Evolutionary conservation across 495 filamentous ascomycete species (phyloP), one percentile per base, ranked within the genome.

Genomic region (Copromyces sp.): DNA sequence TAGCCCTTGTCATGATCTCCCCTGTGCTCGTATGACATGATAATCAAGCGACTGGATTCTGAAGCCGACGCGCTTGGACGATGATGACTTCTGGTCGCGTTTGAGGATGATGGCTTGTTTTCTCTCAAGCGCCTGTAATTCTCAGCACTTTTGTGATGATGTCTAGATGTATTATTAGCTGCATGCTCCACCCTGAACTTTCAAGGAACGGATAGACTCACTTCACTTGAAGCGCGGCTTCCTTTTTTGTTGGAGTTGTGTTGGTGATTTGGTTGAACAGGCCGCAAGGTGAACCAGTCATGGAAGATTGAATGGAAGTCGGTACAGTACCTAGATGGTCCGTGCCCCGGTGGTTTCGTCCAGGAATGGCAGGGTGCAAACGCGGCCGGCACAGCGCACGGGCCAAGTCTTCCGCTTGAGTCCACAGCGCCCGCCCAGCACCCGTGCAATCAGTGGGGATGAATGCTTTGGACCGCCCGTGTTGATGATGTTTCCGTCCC

Each of bases 11-110:
- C 79, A 74, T 83, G 76, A 65, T 84, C 84, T 20, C 83, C 79
- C 39, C 81, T 79, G 68, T 78, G 77, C 53, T 84, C 84, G 75
- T 83, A 84, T 70, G 84, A 78, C 84, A 85, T 85, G 69, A 69
- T 77, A 38, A 39, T 69, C 68, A 61, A 61, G 14, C 53, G 53
- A 61, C 24, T 61, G 53, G 16, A 61, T 32, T 7, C 24, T 61
- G 53, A 61, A 29, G 53, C 53, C 12, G 53, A 32, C 53, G 53
- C 53, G 53, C 12, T 32, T 32, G 53, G 12, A 59, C 12, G 53
- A 61, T 61, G 53, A 61, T 61, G 12, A 32, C 12, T 16, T 61
- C 6, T 61, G 53, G 53, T 61, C 53, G 53, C 53, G 53, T 32
- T 61, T 32, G 24, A 14, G 24, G 24, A 16, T 16, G 53, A 61